phyloP scores from a whole-genome alignment of 495 filamentous ascomycete genomes.

The Thozetella sp. region DNA sequence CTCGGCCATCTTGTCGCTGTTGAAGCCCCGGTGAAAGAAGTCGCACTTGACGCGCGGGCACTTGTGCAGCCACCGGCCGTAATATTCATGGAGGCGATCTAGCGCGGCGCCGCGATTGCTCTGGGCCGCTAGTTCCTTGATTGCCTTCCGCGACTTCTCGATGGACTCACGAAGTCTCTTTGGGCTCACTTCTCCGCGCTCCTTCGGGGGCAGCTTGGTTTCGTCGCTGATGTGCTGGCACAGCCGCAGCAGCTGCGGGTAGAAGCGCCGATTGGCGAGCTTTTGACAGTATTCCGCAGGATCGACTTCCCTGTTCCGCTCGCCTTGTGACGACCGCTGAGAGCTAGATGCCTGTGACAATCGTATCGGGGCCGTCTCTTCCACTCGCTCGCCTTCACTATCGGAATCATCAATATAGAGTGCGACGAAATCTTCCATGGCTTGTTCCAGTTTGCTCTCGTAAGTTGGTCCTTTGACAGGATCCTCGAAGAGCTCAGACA shows the following conservation, averaged over 20 bases:
- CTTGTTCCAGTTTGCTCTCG: background rate
- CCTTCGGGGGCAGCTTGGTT: conserved; percentile 11
- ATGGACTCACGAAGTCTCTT: conserved; percentile 20
- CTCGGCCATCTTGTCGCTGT: conserved; percentile 20
- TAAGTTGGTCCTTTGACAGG: background rate
- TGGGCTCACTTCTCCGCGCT: conserved; percentile 14
- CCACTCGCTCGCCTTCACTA: background rate
- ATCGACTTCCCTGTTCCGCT: background rate
- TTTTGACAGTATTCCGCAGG: conserved; percentile 8
- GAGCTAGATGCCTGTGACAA: too few species aligned
- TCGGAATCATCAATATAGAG: conserved; percentile 5
- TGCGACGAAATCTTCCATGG: conserved; percentile 8
- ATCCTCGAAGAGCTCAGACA: conserved; percentile 2
- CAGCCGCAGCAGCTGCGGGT: conserved; percentile 14
- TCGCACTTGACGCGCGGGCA: conserved; percentile 39
- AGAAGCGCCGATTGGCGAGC: conserved; percentile 9
- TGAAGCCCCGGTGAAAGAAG: conserved; percentile 46
- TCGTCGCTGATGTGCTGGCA: conserved; percentile 23
- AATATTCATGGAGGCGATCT: conserved; percentile 20
- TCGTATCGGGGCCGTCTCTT: too few species aligned
- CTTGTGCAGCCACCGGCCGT: conserved; percentile 39
- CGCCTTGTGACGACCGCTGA: background rate
- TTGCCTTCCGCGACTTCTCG: conserved; percentile 17
- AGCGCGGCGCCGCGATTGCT: background rate
- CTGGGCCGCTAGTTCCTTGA: conserved; percentile 19